phyloP scores from a whole-genome alignment of 805 yeast genomes.

The Candida verbasci region DNA sequence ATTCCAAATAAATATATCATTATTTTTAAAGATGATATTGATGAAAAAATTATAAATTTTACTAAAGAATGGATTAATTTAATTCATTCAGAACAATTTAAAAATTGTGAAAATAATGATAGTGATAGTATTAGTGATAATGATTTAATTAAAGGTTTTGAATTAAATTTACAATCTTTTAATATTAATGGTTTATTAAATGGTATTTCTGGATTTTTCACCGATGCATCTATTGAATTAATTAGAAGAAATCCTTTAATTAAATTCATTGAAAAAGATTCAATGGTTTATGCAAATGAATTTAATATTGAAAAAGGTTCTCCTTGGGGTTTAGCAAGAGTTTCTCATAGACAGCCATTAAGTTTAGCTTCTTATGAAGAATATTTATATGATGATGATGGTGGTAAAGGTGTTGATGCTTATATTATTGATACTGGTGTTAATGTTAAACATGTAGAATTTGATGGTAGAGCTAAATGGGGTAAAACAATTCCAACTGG shows the following conservation, averaged over 20 bases:
- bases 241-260: constrained; percentile 64
- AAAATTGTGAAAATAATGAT: no score
- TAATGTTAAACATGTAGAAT: constrained; percentile 68
- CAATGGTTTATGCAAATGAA: constrained; percentile 60
- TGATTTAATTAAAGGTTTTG: constrained; percentile 28
- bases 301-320: constrained; percentile 74
- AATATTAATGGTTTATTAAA: constrained; percentile 50
- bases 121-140: no score
- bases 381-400: constrained; percentile 66
- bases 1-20: constrained; percentile 80
- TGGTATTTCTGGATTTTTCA: constrained; percentile 87
- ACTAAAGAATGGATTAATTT: constrained; percentile 66
- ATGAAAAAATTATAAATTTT: constrained; percentile 49
- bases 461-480: constrained; percentile 81
- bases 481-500: constrained; percentile 76
- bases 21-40: constrained; percentile 67
- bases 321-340: constrained; percentile 93
- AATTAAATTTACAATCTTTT: constrained; percentile 38
- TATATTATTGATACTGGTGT: constrained; percentile 91
- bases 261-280: constrained; percentile 70
- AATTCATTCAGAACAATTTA: constrained; percentile 40
- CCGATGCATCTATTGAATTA: constrained; percentile 66
- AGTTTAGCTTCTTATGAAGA: constrained; percentile 67
- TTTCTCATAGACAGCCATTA: constrained; percentile 74
- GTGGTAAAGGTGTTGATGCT: constrained; percentile 81